phyloP scores from a whole-genome alignment of 768 basidiomycete genomes.

The Hypholoma fasciculare region DNA sequence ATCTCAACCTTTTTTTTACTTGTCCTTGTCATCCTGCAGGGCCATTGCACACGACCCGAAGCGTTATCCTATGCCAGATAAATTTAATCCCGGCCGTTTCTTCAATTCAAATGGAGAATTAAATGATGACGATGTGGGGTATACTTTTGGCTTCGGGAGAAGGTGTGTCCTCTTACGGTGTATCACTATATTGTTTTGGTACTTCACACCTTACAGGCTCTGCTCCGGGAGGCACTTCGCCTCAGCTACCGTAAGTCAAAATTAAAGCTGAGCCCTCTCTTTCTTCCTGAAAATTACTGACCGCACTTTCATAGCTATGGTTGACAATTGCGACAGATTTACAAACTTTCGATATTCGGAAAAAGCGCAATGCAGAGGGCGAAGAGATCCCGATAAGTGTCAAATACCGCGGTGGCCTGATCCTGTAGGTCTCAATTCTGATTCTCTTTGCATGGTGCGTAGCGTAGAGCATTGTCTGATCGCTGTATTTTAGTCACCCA shows the following conservation, averaged over 20 bases:
- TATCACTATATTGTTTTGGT: neutral
- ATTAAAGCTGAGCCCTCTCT: neutral
- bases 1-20: too few species aligned
- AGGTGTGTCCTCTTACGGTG: slow-evolving; percentile 13
- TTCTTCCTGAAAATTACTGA: neutral
- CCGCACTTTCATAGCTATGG: slow-evolving; percentile 9
- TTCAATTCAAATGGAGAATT: slow-evolving; percentile 20
- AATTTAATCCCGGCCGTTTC: slow-evolving; percentile 37
- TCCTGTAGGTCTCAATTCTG: neutral
- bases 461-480: too few species aligned
- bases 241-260: slow-evolving; percentile 10
- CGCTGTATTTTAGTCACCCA: too few species aligned
- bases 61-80: slow-evolving; percentile 30
- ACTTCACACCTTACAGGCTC: slow-evolving; percentile 2
- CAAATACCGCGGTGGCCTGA: slow-evolving; percentile 13
- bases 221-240: slow-evolving; percentile 20
- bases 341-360: slow-evolving; percentile 27
- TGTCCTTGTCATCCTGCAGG: slow-evolving; percentile 14
- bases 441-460: too few species aligned
- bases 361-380: slow-evolving; percentile 24
- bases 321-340: slow-evolving; percentile 25
- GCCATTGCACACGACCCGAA: slow-evolving; percentile 30
- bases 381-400: slow-evolving; percentile 22
- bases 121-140: slow-evolving; percentile 17
- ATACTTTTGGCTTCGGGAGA: slow-evolving; percentile 29